phyloP scores from a whole-genome alignment of 768 basidiomycete genomes.

The Boletus tylopilopsis region DNA sequence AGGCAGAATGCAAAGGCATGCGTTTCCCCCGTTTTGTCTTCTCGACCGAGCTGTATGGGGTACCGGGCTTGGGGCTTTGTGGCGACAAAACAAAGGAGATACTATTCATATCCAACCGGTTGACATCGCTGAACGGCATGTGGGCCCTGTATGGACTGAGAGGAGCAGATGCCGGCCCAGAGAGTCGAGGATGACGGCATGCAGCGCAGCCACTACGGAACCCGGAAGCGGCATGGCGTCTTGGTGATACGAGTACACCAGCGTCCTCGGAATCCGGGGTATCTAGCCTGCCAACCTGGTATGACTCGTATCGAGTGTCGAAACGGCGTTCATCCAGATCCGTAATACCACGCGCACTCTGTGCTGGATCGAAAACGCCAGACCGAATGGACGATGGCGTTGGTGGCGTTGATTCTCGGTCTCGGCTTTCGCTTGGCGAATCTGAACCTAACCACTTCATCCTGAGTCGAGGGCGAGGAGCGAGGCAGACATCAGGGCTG shows the following conservation, averaged over 20 bases:
- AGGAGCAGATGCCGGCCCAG: slow-evolving; percentile 7
- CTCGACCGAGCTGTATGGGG: slow-evolving; percentile 1
- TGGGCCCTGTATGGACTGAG: slow-evolving; percentile 3
- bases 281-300: neutral
- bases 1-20: neutral
- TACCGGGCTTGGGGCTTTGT: neutral
- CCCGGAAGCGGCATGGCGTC: slow-evolving; percentile 8
- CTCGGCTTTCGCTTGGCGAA: slow-evolving; percentile 3
- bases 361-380: neutral
- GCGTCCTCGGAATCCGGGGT: slow-evolving; percentile 17
- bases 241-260: neutral
- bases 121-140: neutral
- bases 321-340: neutral
- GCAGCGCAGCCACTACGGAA: slow-evolving; percentile 30
- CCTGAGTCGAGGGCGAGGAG: slow-evolving; percentile 5
- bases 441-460: slow-evolving; percentile 18
- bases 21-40: slow-evolving; percentile 7
- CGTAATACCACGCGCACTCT: neutral
- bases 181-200: slow-evolving; percentile 22
- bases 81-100: neutral
- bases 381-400: slow-evolving; percentile 5
- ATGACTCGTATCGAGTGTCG: neutral
- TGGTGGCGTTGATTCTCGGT: neutral
- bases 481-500: neutral
- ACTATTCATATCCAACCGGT: neutral